These are phyloP conservation scores for Fonsecaea pugnacius DNA, from an alignment of 2,329 filamentous ascomycete species.

Conservation along the genomic window DNA sequence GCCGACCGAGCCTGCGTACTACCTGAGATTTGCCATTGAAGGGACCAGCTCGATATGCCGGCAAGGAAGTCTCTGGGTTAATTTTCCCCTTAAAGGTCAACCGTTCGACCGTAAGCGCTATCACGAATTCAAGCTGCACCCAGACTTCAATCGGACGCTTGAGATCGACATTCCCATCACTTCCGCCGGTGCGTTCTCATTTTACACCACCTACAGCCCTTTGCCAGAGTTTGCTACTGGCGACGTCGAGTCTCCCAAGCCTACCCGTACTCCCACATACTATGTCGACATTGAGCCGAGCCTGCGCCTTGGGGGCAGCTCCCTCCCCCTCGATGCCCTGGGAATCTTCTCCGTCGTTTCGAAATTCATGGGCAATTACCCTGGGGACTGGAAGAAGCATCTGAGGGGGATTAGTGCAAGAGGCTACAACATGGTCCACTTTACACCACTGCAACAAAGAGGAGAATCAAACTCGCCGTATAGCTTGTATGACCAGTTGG, in stretches of 20 bases:
- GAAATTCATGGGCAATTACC: slow-evolving; percentile 96
- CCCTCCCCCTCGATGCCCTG: slow-evolving; percentile 81
- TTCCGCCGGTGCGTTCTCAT: slow-evolving; percentile 84
- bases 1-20: slow-evolving; percentile 71
- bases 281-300: slow-evolving; percentile 93
- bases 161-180: slow-evolving; percentile 87
- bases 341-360: slow-evolving; percentile 93
- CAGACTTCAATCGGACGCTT: slow-evolving; percentile 90
- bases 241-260: slow-evolving; percentile 55
- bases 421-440: slow-evolving; percentile 99
- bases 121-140: slow-evolving; percentile 76
- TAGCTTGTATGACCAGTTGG: slow-evolving; percentile 90
- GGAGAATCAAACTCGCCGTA: slow-evolving; percentile 95
- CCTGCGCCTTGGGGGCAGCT: slow-evolving; percentile 72
- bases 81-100: slow-evolving; percentile 78
- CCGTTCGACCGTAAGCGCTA: slow-evolving; percentile 79
- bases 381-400: slow-evolving; percentile 86
- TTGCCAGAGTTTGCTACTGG: slow-evolving; percentile 75
- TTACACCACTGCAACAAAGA: slow-evolving; percentile 87
- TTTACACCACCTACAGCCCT: slow-evolving; percentile 89
- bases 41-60: slow-evolving; percentile 78
- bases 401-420: slow-evolving; percentile 83
- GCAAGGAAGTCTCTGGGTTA: slow-evolving; percentile 94
- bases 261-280: slow-evolving; percentile 74
- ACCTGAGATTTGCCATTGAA: slow-evolving; percentile 38